A percentile compares a stretch with the other conserved stretches of the same genome.
These are phyloP conservation scores for Rubroshorea leprosula DNA, from an alignment of 345 rosid genomes.

Conservation along the genomic window DNA sequence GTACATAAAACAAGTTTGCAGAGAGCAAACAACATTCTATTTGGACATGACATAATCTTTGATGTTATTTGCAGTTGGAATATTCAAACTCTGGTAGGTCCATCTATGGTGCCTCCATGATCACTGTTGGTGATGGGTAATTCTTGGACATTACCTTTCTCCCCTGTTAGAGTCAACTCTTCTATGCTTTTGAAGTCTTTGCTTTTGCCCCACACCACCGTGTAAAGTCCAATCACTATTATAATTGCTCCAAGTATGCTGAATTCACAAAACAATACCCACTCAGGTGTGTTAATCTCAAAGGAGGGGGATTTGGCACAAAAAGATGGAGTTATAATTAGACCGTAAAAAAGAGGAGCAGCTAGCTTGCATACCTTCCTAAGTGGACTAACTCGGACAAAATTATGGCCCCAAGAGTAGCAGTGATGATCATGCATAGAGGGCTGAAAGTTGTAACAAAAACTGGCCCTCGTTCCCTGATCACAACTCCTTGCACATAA, in stretches of 20 bases:
- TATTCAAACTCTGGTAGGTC: background rate
- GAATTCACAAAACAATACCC: constrained; percentile 9
- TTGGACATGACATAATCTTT: too few species aligned
- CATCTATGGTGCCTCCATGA: background rate
- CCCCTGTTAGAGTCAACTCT: constrained; percentile 11
- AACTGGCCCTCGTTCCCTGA: constrained; percentile 72
- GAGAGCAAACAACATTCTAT: too few species aligned
- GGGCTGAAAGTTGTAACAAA: constrained; percentile 86
- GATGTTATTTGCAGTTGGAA: background rate
- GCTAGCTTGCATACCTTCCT: constrained; percentile 96
- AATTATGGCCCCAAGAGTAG: constrained; percentile 54
- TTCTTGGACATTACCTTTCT: constrained; percentile 34
- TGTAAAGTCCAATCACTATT: constrained; percentile 76
- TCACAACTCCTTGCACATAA: constrained; percentile 75
- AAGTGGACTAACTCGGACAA: constrained; percentile 69
- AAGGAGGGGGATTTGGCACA: background rate
- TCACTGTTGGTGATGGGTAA: constrained; percentile 39
- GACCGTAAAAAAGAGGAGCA: too few species aligned
- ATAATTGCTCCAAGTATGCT: constrained; percentile 76
- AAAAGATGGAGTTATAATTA: too few species aligned
- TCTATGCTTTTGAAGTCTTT: constrained; percentile 36
- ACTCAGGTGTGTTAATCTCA: too few species aligned
- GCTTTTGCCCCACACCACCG: constrained; percentile 90
- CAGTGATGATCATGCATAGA: constrained; percentile 80
- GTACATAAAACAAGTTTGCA: too few species aligned